Evolutionary conservation across 345 rosid species (phyloP).

Genomic region (Cardiospermum halicacabum): DNA sequence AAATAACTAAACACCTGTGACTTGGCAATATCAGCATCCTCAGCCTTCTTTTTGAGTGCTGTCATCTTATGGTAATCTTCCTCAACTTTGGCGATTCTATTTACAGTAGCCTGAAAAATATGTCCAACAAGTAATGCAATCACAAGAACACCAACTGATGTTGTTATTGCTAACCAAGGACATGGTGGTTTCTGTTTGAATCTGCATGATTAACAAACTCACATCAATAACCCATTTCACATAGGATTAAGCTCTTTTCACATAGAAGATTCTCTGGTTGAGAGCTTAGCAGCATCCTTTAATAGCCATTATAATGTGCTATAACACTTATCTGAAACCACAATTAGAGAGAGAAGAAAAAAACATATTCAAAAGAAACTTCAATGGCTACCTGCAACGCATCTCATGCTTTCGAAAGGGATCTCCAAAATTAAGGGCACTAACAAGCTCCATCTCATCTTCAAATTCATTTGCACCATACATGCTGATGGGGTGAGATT

Average conservation of each 20-base stretch:
- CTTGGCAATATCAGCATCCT: constrained; percentile 94
- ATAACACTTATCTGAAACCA: not conserved
- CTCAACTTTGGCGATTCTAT: constrained; percentile 82
- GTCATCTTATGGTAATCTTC: constrained; percentile 74
- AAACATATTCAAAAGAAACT: not conserved
- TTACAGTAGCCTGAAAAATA: constrained; percentile 73
- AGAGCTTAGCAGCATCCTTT: not conserved
- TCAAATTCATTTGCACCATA: constrained; percentile 65
- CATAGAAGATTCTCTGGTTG: constrained; percentile 5
- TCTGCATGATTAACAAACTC: constrained; percentile 33
- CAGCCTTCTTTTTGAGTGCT: constrained; percentile 76
- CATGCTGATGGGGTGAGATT: constrained; percentile 83
- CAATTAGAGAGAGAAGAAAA: constrained; percentile 6
- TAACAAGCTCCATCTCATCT: constrained; percentile 56
- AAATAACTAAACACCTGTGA: constrained; percentile 60
- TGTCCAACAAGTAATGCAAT: constrained; percentile 76
- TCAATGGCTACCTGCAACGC: constrained; percentile 79
- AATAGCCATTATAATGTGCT: not conserved
- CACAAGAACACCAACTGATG: constrained; percentile 67
- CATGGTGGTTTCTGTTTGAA: constrained; percentile 83
- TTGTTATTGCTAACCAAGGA: constrained; percentile 61
- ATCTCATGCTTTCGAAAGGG: constrained; percentile 92
- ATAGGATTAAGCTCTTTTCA: not conserved
- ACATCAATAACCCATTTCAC: constrained; percentile 4
- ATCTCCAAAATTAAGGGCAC: constrained; percentile 83